A percentile compares a stretch with the other conserved stretches of the same genome.
Conservation (phyloP, 2,329 filamentous ascomycete genomes). For the Trichocomaceae sp. region DNA sequence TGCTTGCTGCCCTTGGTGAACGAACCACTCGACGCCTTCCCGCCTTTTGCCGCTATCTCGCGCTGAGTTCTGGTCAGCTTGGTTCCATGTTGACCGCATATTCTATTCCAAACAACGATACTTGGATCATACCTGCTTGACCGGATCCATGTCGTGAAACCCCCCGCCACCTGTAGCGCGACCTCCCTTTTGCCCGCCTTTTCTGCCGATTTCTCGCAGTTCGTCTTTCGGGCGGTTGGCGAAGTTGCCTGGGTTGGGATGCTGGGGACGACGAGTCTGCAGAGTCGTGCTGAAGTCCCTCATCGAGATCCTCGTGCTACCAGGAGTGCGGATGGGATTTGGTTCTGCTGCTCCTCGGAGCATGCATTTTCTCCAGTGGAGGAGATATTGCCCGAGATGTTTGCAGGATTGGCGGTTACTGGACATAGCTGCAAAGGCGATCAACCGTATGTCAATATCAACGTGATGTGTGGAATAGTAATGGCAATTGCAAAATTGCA, state of each 20-base stretch:
- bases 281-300: neutral
- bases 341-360: neutral
- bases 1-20: conserved; percentile 9
- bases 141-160: conserved; percentile 24
- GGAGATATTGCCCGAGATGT: conserved; percentile 1
- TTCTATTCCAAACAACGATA: no score
- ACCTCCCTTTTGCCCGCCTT: conserved; percentile 24
- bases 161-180: conserved; percentile 22
- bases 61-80: conserved; percentile 14
- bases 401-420: conserved; percentile 2
- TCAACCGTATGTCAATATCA: neutral
- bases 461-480: neutral
- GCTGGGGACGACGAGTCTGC: conserved; percentile 3
- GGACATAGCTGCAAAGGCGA: conserved; percentile 1
- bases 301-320: neutral
- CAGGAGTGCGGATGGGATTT: neutral
- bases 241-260: conserved; percentile 32
- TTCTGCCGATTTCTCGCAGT: conserved; percentile 21
- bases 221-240: conserved; percentile 25
- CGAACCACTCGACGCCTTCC: conserved; percentile 10
- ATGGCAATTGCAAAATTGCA: neutral
- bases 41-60: conserved; percentile 22
- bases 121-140: conserved; percentile 28
- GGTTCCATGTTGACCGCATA: neutral
- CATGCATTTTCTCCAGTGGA: neutral